A percentile compares a stretch with the other conserved stretches of the same genome.
These are phyloP conservation scores for Teunomyces tritomae DNA, from an alignment of 805 yeast genomes.

Conservation along the genomic window DNA sequence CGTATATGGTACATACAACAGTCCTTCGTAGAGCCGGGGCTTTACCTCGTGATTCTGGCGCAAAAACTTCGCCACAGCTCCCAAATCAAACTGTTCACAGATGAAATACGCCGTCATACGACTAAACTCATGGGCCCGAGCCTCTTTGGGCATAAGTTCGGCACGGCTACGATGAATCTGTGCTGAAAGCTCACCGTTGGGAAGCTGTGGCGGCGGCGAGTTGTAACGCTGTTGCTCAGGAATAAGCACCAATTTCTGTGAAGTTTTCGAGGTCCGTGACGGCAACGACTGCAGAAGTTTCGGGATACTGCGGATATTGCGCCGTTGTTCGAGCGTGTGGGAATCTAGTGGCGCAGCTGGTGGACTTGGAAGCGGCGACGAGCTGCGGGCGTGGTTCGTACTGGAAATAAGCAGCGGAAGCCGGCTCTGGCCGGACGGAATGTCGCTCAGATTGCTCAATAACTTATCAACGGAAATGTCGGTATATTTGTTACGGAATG, in stretches of 20 bases:
- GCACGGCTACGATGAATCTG: conserved; percentile 47
- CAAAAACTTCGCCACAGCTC: conserved; percentile 61
- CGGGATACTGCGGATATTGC: conserved; percentile 48
- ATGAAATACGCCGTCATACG: conserved; percentile 91
- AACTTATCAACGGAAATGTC: conserved; percentile 80
- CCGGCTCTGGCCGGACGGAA: conserved; percentile 75
- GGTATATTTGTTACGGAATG: conserved; percentile 52
- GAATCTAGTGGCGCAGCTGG: conserved; percentile 16
- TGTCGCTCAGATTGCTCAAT: conserved; percentile 75
- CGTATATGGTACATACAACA: conserved; percentile 85
- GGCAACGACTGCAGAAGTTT: conserved; percentile 57
- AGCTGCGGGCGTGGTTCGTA: conserved; percentile 6
- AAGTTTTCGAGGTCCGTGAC: conserved; percentile 77
- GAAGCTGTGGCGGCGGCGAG: conserved; percentile 14
- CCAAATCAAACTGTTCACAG: conserved; percentile 75
- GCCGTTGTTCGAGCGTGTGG: conserved; percentile 5
- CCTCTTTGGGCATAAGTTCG: conserved; percentile 57
- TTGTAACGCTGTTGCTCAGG: conserved; percentile 53
- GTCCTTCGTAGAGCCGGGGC: conserved; percentile 88
- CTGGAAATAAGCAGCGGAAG: conserved; percentile 29
- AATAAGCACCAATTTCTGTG: conserved; percentile 81
- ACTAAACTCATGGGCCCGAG: conserved; percentile 61
- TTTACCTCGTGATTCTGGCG: conserved; percentile 72
- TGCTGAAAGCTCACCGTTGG: conserved; percentile 17
- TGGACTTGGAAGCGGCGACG: conserved; percentile 14